Percentiles rank a stretch among this genome's conserved stretches.
phyloP scores from a whole-genome alignment of 768 basidiomycete species.

The Neoboletus brunneissimus region DNA sequence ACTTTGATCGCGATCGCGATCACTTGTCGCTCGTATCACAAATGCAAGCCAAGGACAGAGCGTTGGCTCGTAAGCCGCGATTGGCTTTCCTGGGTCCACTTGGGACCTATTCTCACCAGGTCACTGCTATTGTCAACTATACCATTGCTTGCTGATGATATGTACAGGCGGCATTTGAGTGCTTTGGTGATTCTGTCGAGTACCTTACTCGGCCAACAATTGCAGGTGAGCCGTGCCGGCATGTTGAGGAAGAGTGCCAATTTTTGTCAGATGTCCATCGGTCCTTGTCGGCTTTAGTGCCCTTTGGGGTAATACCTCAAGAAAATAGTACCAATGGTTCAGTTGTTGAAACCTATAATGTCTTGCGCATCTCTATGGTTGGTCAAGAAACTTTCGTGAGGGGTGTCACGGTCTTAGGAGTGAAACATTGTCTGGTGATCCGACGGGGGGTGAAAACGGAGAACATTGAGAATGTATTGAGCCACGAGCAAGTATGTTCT shows the following conservation, averaged over 20 bases:
- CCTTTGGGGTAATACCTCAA: conserved; percentile 69
- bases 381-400: conserved; percentile 49
- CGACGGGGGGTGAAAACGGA: conserved; percentile 52
- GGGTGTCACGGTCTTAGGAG: conserved; percentile 56
- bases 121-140: conserved; percentile 15
- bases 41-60: conserved; percentile 63
- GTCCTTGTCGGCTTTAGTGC: conserved; percentile 41
- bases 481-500: conserved; percentile 71
- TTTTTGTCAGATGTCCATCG: conserved; percentile 53
- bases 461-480: conserved; percentile 59
- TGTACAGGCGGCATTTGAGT: conserved; percentile 44
- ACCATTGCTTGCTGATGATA: conserved; percentile 22
- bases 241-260: not conserved
- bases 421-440: conserved; percentile 71
- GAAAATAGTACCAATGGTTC: conserved; percentile 76
- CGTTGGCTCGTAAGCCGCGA: conserved; percentile 44
- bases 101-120: conserved; percentile 73
- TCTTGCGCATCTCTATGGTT: conserved; percentile 43
- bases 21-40: conserved; percentile 46
- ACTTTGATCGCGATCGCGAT: conserved; percentile 72
- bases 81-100: conserved; percentile 63
- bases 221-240: conserved; percentile 30
- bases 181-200: conserved; percentile 44
- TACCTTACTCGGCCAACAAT: conserved; percentile 44
- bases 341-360: conserved; percentile 74